Base-by-base conservation (phyloP, 768 basidiomycete species). In the Suillus occidentalis region DNA sequence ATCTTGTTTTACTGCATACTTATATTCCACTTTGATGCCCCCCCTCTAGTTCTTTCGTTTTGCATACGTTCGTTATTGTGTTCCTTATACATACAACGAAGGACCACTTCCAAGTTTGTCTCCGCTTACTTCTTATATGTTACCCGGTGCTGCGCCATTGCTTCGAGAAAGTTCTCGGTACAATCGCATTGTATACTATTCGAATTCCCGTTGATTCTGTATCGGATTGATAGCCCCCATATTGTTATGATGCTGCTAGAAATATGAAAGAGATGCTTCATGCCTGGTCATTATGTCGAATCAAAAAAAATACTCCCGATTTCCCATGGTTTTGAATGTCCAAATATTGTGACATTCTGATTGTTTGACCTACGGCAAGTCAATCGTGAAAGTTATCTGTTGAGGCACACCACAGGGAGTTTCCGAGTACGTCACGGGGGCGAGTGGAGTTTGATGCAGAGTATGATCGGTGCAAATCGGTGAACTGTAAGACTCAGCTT, bases 151-250 rank as follows among this genome's bases (percentile, higher is more conserved):
- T 59, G 40, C 20, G 12, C 12, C 18, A 31, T 42, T 43, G 22
- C 16, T 58, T 58, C 25, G 18, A 58, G 57, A 34, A 34, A 36
- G 53, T 31, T 34, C 18, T 28, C 58, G 20, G 25, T 28, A 40
- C 57, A 58, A 40, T 58, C 12, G 58, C 12, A 59, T 59, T 59
- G 36, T 59, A 42, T 59, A 28, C 40, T 59, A 31, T 28, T 59
- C 40, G 58, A 40, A 18, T 58, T 58, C 14, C 39, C 22, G 39
- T 28, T 18, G 57, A 28, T 59, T 42, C 2, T 59, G 10, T 43
- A 28, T 25, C 9, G 25, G 57, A 56, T 34, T n/a, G 53, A 37
- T 56, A 31, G 28, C 16, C 28, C 28, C 28, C 14, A 18, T 28
- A 52, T 52, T 9, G n/a, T n/a, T n/a, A 52, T 52, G 5, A 52